Percentiles rank a stretch among this genome's conserved stretches.
Evolutionary conservation across 2,329 filamentous ascomycete species (phyloP).

Genomic region (Pseudogymnoascus sp.): DNA sequence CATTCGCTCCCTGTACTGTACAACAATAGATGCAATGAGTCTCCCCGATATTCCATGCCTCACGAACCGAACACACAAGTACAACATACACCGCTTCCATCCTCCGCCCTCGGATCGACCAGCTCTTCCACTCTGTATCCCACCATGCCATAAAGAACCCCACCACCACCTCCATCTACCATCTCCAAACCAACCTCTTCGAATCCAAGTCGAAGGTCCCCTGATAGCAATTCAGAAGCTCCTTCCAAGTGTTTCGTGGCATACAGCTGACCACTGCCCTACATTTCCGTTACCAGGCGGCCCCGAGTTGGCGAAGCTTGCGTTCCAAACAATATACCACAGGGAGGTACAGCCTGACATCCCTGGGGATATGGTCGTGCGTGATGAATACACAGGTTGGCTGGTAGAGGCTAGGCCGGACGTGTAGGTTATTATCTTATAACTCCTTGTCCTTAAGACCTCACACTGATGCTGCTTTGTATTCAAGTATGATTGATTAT

Average conservation of each 20-base stretch:
- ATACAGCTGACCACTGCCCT: conserved; percentile 1
- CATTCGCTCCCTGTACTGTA: too few relatives aligned
- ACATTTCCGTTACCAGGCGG: conserved; percentile 10
- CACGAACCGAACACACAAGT: conserved; percentile 13
- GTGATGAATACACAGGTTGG: conserved; percentile 14
- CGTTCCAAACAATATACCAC: conserved; percentile 12
- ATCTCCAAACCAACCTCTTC: conserved; percentile 8
- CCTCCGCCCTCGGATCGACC: conserved; percentile 13
- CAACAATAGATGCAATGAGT: too few relatives aligned
- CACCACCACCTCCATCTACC: conserved; percentile 11
- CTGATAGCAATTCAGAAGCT: conserved; percentile 14
- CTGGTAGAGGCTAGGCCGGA: conserved; percentile 8
- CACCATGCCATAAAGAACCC: conserved; percentile 6
- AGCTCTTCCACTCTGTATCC: conserved; percentile 14
- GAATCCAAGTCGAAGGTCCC: conserved; percentile 14
- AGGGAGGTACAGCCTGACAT: conserved; percentile 9
- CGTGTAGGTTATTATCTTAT: conserved; percentile 8
- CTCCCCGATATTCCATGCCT: conserved; percentile 15
- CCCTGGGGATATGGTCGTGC: conserved; percentile 12
- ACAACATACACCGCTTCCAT: conserved; percentile 15
- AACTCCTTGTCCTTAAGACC: not conserved
- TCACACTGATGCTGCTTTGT: not conserved
- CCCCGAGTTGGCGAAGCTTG: conserved; percentile 12
- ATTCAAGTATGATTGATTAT: conserved; percentile 23
- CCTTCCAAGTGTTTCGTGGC: conserved; percentile 14